Conservation (phyloP, 1,284 basidiomycete genomes). For the Malassezia dermatis region DNA sequence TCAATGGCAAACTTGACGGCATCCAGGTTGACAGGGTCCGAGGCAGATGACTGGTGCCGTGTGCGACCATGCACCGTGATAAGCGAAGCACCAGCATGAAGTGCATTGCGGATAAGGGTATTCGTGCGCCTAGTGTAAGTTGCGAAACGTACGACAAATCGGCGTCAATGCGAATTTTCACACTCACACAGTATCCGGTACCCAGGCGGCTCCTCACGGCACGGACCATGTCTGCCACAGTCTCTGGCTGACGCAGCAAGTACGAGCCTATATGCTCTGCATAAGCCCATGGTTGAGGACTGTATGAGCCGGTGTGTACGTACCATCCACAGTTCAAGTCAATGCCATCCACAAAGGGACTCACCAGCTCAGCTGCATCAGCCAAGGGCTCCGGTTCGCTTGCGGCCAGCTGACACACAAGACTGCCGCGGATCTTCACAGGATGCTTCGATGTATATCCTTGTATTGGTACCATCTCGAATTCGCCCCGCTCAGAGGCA, state of each 20-base stretch:
- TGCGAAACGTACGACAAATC: conserved; percentile 48
- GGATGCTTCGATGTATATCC: neutral
- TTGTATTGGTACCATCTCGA: neutral
- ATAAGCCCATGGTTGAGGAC: conserved; percentile 44
- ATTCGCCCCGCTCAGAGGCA: conserved; percentile 51
- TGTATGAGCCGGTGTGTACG: neutral
- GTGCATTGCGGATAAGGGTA: conserved; percentile 52
- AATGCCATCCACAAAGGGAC: conserved; percentile 53
- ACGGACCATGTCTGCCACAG: conserved; percentile 55
- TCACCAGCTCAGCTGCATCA: conserved; percentile 55
- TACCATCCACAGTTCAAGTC: conserved; percentile 55
- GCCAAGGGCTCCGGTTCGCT: conserved; percentile 52
- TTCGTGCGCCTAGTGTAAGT: conserved; percentile 50
- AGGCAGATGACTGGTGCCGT: conserved; percentile 52
- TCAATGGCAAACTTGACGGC: conserved; percentile 54
- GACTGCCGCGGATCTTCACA: conserved; percentile 50
- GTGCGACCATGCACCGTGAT: conserved; percentile 57
- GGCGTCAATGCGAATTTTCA: conserved; percentile 56
- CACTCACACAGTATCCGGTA: conserved; percentile 53
- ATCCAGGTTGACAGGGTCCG: conserved; percentile 53
- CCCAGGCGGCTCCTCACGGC: conserved; percentile 54
- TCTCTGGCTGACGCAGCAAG: conserved; percentile 55
- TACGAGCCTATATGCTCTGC: conserved; percentile 56
- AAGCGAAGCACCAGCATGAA: conserved; percentile 51
- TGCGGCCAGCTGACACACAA: conserved; percentile 56